Conservation (phyloP, 371 early-diverging fungal species). For the Mucor velutinosus region DNA sequence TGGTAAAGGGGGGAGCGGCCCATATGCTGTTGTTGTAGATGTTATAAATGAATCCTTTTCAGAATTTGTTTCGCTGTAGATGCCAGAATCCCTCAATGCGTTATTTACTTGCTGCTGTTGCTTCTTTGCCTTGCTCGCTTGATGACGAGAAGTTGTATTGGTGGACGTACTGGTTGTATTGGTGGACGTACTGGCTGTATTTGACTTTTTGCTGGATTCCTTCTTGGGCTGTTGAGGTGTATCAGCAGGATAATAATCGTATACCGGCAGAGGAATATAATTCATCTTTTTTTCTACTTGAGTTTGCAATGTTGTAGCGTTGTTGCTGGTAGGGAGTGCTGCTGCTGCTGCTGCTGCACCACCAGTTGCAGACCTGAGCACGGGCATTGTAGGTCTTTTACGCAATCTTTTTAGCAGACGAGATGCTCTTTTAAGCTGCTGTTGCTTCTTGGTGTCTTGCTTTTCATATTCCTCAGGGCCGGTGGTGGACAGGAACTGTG, state of each 20-base stretch:
- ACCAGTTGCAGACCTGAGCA: not conserved
- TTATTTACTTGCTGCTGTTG: not conserved
- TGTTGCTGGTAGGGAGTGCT: not conserved
- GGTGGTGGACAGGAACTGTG: slow-evolving; percentile 40
- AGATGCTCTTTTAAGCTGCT: slow-evolving; percentile 34
- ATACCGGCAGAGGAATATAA: slow-evolving; percentile 17
- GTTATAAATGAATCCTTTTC: slow-evolving; percentile 26
- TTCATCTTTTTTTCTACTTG: not conserved
- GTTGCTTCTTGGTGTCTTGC: slow-evolving; percentile 10
- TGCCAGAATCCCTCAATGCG: slow-evolving; percentile 37
- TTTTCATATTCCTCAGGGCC: slow-evolving; percentile 39
- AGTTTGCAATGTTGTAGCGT: not conserved
- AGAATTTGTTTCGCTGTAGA: slow-evolving; percentile 38
- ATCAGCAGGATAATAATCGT: not conserved
- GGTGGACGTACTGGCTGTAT: not conserved
- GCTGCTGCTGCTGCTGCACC: not conserved
- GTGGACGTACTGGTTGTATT: not conserved
- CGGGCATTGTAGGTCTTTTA: slow-evolving; percentile 25
- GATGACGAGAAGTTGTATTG: not conserved
- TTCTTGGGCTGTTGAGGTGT: not conserved
- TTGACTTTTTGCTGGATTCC: no score
- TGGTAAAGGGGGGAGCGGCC: not conserved
- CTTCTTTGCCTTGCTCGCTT: not conserved
- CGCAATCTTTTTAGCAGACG: slow-evolving; percentile 31
- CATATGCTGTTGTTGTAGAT: slow-evolving; percentile 8